Conservation (phyloP, 2,329 filamentous ascomycete genomes). For the Fusarium proliferatum region DNA sequence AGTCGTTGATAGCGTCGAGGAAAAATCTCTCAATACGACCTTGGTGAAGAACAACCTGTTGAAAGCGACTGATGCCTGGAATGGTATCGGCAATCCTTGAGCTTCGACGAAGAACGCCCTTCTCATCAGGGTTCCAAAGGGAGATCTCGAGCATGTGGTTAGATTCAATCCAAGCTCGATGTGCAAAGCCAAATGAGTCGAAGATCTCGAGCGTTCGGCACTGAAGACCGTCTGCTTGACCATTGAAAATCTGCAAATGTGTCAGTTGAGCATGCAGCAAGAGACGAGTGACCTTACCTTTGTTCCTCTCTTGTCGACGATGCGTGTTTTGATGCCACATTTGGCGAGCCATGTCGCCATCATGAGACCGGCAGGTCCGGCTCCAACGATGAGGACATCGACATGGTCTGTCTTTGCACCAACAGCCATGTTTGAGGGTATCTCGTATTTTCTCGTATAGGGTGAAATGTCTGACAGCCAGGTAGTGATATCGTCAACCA, state of each 20-base stretch:
- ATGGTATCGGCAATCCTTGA: conserved; percentile 72
- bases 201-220: conserved; percentile 70
- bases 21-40: conserved; percentile 77
- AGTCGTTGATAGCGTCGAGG: conserved; percentile 65
- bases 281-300: background rate
- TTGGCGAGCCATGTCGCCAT: conserved; percentile 11
- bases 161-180: conserved; percentile 72
- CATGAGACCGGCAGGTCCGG: conserved; percentile 1
- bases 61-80: conserved; percentile 69
- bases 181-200: conserved; percentile 75
- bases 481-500: background rate
- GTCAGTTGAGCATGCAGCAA: background rate
- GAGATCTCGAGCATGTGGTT: conserved; percentile 73
- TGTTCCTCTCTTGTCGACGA: conserved; percentile 27
- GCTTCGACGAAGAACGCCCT: conserved; percentile 51
- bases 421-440: background rate
- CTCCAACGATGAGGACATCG: conserved; percentile 5
- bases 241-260: background rate
- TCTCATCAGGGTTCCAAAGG: conserved; percentile 2
- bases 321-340: conserved; percentile 28
- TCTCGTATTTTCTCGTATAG: rapidly evolving
- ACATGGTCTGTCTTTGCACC: background rate
- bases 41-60: conserved; percentile 76
- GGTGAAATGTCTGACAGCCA: rapidly evolving
- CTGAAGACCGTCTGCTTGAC: conserved; percentile 30